Conservation (phyloP, 83 land plant species). For the Diphasiastrum complanatum region DNA sequence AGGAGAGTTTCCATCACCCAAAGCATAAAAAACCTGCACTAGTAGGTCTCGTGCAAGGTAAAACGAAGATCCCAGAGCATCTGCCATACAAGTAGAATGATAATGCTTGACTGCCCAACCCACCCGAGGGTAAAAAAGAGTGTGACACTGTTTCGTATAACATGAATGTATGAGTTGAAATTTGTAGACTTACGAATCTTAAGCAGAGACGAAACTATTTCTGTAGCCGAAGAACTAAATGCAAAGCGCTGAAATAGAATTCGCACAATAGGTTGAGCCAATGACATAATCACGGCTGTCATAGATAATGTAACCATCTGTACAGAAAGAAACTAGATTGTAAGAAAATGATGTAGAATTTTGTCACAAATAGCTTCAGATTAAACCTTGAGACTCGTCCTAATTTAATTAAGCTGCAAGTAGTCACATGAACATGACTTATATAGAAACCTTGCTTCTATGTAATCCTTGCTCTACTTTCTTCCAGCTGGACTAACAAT, state of each 20-base stretch:
- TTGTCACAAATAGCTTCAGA: too few relatives aligned
- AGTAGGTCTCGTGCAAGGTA: slow-evolving; percentile 42
- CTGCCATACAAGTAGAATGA: slow-evolving; percentile 16
- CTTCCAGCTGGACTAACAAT: too few relatives aligned
- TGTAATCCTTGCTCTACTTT: too few relatives aligned
- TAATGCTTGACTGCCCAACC: background rate
- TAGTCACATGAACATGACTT: slow-evolving; percentile 4
- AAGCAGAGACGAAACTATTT: slow-evolving; percentile 42
- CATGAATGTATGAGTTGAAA: too few relatives aligned
- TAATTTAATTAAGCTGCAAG: too few relatives aligned
- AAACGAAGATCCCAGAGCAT: slow-evolving; percentile 44
- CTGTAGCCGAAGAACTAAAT: slow-evolving; percentile 38
- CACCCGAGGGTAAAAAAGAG: background rate
- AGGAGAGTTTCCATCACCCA: slow-evolving; percentile 46
- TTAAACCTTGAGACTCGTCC: too few relatives aligned
- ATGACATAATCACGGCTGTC: slow-evolving; percentile 27
- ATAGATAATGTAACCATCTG: slow-evolving; percentile 38
- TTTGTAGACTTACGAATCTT: slow-evolving; percentile 42
- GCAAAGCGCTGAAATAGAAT: slow-evolving; percentile 42
- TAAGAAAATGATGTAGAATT: too few relatives aligned
- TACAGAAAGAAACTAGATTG: background rate
- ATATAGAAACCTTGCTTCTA: too few relatives aligned
- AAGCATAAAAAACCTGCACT: slow-evolving; percentile 46
- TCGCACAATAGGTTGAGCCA: slow-evolving; percentile 44
- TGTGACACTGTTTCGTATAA: background rate